phyloP scores from a whole-genome alignment of 2,329 filamentous ascomycete species.

The Reticulascus tulasneorum region DNA sequence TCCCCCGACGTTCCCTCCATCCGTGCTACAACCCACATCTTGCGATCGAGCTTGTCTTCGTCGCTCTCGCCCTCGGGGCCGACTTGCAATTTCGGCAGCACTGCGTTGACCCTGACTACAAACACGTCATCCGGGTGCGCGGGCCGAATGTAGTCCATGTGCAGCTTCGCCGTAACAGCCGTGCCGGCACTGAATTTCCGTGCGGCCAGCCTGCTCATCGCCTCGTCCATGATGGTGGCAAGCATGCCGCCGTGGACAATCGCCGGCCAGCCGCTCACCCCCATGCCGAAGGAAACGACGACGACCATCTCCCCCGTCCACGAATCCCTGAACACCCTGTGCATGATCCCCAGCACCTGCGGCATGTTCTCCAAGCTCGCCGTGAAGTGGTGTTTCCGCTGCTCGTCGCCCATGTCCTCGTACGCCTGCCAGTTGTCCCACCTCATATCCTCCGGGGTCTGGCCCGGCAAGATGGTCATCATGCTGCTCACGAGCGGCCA shows the following conservation, averaged over 20 bases:
- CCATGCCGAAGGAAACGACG: constrained; percentile 27
- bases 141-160: constrained; percentile 8
- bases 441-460: background rate
- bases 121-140: constrained; percentile 5
- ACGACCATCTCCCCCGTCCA: constrained; percentile 22
- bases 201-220: constrained; percentile 23
- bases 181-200: constrained; percentile 6
- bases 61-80: background rate
- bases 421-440: constrained; percentile 12
- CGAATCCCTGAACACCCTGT: constrained; percentile 27
- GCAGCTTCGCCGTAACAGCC: constrained; percentile 11
- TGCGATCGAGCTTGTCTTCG: constrained; percentile 11
- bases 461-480: background rate
- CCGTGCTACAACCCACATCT: constrained; percentile 10
- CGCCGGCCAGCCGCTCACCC: constrained; percentile 26
- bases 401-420: background rate
- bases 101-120: constrained; percentile 6
- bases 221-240: constrained; percentile 33
- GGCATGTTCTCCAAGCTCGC: constrained; percentile 23
- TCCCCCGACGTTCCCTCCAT: constrained; percentile 7
- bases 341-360: constrained; percentile 26
- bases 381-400: constrained; percentile 27
- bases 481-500: constrained; percentile 3
- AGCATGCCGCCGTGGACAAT: constrained; percentile 34
- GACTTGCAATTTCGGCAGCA: constrained; percentile 7